phyloP scores from a whole-genome alignment of 2,329 filamentous ascomycete species.

The Orbilia quercus region DNA sequence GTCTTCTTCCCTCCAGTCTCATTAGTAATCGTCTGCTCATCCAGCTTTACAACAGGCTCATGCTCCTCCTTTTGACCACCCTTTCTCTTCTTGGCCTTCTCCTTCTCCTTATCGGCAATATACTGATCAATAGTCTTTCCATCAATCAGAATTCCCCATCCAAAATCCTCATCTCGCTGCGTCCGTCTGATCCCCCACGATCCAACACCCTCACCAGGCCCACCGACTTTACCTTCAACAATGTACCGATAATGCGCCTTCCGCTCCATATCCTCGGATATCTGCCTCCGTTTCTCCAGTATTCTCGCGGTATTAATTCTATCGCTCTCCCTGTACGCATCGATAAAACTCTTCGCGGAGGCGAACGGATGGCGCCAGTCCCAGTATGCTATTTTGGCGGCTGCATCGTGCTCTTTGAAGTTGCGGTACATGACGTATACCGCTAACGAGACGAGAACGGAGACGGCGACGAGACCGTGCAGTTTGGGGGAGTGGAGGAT shows the following conservation, averaged over 20 bases:
- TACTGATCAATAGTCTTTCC: conserved; percentile 52
- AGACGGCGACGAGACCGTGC: conserved; percentile 81
- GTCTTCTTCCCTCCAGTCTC: conserved; percentile 47
- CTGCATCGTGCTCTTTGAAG: conserved; percentile 51
- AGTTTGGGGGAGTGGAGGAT: conserved; percentile 81
- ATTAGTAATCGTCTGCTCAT: conserved; percentile 38
- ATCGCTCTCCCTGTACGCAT: conserved; percentile 50
- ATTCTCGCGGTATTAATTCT: conserved; percentile 50
- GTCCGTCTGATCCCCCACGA: conserved; percentile 50
- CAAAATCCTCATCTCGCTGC: conserved; percentile 49
- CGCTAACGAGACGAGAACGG: conserved; percentile 36
- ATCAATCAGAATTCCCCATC: conserved; percentile 54
- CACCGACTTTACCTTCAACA: conserved; percentile 43
- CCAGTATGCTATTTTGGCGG: conserved; percentile 43
- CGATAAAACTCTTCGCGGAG: conserved; percentile 39
- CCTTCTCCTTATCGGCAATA: conserved; percentile 42
- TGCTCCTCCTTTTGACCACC: not conserved
- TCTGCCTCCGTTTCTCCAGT: conserved; percentile 51
- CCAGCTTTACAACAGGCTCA: conserved; percentile 36
- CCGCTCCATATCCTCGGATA: conserved; percentile 54
- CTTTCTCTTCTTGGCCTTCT: conserved; percentile 35
- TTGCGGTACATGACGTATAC: conserved; percentile 53
- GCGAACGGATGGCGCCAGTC: conserved; percentile 51
- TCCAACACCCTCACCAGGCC: conserved; percentile 36
- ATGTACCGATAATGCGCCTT: conserved; percentile 51